phyloP scores from a whole-genome alignment of 1,284 basidiomycete species.

The Thecaphora thlaspeos region DNA sequence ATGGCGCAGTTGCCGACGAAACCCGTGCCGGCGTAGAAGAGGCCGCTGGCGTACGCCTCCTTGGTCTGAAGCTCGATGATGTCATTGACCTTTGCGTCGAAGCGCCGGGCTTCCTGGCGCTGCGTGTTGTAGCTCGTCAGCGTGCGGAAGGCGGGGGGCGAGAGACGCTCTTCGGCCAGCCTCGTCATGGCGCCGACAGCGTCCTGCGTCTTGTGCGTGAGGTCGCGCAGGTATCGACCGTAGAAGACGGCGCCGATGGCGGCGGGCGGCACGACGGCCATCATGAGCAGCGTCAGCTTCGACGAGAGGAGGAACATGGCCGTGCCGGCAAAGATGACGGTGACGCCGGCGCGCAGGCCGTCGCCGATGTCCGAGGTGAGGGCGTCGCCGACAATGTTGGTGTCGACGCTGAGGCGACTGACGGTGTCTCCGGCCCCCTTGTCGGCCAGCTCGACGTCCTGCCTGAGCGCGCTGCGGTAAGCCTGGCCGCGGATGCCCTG shows the following conservation, averaged over 20 bases:
- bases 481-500: conserved; percentile 79
- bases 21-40: conserved; percentile 83
- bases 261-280: conserved; percentile 89
- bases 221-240: conserved; percentile 85
- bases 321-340: conserved; percentile 66
- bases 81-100: conserved; percentile 64
- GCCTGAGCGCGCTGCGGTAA: conserved; percentile 76
- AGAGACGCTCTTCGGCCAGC: conserved; percentile 83
- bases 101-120: conserved; percentile 68
- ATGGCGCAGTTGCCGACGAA: conserved; percentile 93
- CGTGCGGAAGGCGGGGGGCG: conserved; percentile 75
- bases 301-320: conserved; percentile 96
- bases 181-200: conserved; percentile 88
- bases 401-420: conserved; percentile 85
- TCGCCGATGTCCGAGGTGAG: conserved; percentile 59
- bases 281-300: conserved; percentile 85
- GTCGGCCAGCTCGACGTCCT: conserved; percentile 79
- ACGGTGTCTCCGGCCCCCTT: conserved; percentile 90
- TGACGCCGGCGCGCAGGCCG: conserved; percentile 47
- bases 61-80: conserved; percentile 78
- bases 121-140: conserved; percentile 83
- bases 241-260: conserved; percentile 95
- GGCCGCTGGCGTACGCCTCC: conserved; percentile 85
- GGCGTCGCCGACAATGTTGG: conserved; percentile 92
- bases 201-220: conserved; percentile 89